Conservation (phyloP, 495 filamentous ascomycete genomes). For the Pyronema domesticum region DNA sequence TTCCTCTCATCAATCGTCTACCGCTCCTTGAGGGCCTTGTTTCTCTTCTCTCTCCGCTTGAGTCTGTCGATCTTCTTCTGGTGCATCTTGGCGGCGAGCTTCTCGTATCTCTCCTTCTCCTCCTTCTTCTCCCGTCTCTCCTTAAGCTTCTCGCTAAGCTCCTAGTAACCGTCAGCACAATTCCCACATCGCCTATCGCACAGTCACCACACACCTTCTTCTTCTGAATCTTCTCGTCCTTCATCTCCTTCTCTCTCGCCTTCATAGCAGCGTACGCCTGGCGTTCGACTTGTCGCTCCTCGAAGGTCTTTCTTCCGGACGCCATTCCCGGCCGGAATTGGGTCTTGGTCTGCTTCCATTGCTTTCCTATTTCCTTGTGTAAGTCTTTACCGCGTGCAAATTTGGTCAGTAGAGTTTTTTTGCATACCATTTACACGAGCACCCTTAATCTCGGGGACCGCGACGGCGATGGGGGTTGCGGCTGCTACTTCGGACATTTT, state of each 20-base stretch:
- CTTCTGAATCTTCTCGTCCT: conserved; percentile 56
- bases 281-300: conserved; percentile 48
- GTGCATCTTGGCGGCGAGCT: conserved; percentile 96
- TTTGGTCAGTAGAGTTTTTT: neutral
- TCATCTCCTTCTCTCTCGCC: conserved; percentile 83
- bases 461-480: conserved; percentile 29
- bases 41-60: conserved; percentile 91
- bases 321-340: conserved; percentile 74
- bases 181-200: neutral
- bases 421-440: conserved; percentile 25
- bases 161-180: neutral
- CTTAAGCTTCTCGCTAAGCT: conserved; percentile 41
- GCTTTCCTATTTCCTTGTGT: conserved; percentile 50
- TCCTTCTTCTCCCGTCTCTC: conserved; percentile 71
- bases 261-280: conserved; percentile 54
- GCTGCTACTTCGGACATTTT: conserved; percentile 24
- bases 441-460: conserved; percentile 14
- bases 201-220: neutral
- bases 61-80: conserved; percentile 78
- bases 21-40: conserved; percentile 64
- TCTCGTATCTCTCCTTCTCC: conserved; percentile 84
- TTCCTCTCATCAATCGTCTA: neutral
- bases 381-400: neutral
- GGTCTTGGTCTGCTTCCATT: conserved; percentile 69
- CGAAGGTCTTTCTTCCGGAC: conserved; percentile 45